These are phyloP conservation scores for Aquilaria malaccensis DNA, from an alignment of 345 rosid species.

Conservation along the genomic window DNA sequence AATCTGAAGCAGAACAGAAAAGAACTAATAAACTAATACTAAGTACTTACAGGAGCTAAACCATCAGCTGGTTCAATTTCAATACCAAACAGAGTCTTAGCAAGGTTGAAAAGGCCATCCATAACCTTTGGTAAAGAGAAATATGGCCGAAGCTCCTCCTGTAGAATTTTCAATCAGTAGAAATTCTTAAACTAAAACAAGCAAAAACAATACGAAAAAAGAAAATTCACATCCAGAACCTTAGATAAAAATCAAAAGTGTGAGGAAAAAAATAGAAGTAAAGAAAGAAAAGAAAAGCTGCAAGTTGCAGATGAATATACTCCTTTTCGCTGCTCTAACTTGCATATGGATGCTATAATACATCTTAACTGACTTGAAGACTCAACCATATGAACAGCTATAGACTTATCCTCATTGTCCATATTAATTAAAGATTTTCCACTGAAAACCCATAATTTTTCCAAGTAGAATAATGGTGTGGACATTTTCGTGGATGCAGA, in stretches of 20 bases:
- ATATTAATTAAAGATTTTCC: too few species aligned
- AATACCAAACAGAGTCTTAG: slow-evolving; percentile 63
- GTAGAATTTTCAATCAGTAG: slow-evolving; percentile 13
- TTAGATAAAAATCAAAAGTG: not conserved
- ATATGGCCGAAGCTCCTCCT: slow-evolving; percentile 90
- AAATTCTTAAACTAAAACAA: slow-evolving; percentile 1
- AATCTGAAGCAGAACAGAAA: not conserved
- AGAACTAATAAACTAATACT: slow-evolving; percentile 15
- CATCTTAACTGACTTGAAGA: too few species aligned
- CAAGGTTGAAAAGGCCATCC: slow-evolving; percentile 78
- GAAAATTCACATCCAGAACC: too few species aligned
- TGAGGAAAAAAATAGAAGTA: not conserved
- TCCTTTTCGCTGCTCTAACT: too few species aligned
- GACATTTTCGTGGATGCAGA: not conserved
- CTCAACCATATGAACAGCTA: too few species aligned
- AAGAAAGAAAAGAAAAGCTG: not conserved
- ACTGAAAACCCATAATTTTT: too few species aligned
- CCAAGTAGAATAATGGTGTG: too few species aligned
- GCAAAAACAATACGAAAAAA: not conserved
- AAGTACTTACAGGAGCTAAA: slow-evolving; percentile 62
- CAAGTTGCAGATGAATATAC: too few species aligned
- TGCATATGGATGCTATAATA: too few species aligned
- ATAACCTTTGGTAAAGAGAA: slow-evolving; percentile 87
- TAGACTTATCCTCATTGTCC: too few species aligned
- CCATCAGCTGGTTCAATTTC: slow-evolving; percentile 86